A percentile compares a stretch with the other conserved stretches of the same genome.
These are phyloP conservation scores for Aureobasidium sp. DNA, from an alignment of 2,329 filamentous ascomycete genomes.

Conservation along the genomic window DNA sequence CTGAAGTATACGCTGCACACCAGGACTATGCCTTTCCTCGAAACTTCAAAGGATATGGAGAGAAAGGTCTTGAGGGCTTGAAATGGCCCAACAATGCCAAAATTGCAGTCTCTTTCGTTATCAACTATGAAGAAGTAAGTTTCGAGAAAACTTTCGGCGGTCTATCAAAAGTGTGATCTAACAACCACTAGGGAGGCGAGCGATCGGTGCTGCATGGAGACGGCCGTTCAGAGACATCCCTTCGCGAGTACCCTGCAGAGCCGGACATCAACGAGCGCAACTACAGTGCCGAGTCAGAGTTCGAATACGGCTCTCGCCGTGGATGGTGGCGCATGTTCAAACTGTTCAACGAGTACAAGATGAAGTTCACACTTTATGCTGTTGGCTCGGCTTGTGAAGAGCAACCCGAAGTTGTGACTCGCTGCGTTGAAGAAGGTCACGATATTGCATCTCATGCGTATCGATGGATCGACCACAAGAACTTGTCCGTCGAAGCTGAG, in stretches of 20 bases:
- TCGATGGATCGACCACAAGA: constrained; percentile 42
- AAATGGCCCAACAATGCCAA: constrained; percentile 35
- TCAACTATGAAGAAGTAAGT: constrained; percentile 36
- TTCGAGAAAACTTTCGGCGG: too few relatives aligned
- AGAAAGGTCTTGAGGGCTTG: constrained; percentile 16
- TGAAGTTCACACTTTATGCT: constrained; percentile 44
- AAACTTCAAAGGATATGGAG: constrained; percentile 22
- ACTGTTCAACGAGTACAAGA: constrained; percentile 39
- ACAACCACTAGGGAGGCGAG: constrained; percentile 26
- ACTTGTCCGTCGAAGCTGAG: constrained; percentile 37
- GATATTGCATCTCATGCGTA: constrained; percentile 41
- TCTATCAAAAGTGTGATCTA: neutral
- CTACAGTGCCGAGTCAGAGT: constrained; percentile 40
- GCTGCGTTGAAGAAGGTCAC: constrained; percentile 41
- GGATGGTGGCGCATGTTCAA: constrained; percentile 44
- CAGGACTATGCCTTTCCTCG: constrained; percentile 19
- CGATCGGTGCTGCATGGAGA: constrained; percentile 32
- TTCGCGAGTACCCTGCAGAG: constrained; percentile 27
- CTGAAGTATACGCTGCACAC: neutral
- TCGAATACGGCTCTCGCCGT: constrained; percentile 42
- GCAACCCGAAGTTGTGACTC: constrained; percentile 38
- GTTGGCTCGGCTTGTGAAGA: constrained; percentile 41
- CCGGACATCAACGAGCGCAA: constrained; percentile 22
- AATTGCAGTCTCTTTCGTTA: constrained; percentile 38
- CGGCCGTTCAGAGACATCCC: constrained; percentile 28